Percentiles rank a stretch among this genome's conserved stretches.
phyloP scores from a whole-genome alignment of 2,329 filamentous ascomycete genomes.

The Chaetomiaceae sp. region DNA sequence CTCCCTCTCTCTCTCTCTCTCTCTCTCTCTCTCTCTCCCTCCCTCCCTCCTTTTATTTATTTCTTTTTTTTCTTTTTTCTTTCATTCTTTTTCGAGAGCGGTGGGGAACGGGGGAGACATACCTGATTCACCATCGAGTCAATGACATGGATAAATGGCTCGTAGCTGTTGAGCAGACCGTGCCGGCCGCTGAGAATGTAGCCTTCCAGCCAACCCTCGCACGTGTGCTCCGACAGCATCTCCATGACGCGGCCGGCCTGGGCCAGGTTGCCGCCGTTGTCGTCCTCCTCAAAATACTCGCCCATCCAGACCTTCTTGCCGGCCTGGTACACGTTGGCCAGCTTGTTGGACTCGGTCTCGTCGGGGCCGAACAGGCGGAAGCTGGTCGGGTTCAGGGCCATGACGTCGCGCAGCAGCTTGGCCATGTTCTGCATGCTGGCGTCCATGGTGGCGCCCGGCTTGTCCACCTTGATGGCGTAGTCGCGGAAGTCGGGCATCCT shows the following conservation, averaged over 20 bases:
- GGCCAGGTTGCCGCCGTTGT: conserved; percentile 68
- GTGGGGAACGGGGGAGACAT: background rate
- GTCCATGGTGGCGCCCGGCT: conserved; percentile 51
- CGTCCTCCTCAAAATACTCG: conserved; percentile 72
- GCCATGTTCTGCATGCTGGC: conserved; percentile 69
- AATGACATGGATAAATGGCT: conserved; percentile 78
- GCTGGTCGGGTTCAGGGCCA: conserved; percentile 58
- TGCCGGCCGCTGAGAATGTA: conserved; percentile 72
- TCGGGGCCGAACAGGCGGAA: conserved; percentile 78
- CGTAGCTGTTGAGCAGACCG: conserved; percentile 74
- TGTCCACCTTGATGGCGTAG: conserved; percentile 60
- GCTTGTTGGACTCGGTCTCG: conserved; percentile 78
- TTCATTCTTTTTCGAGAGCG: no score
- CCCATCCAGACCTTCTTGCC: conserved; percentile 79
- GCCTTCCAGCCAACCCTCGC: conserved; percentile 76
- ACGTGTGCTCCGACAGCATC: conserved; percentile 77
- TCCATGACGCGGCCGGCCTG: conserved; percentile 72
- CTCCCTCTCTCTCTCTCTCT: no score
- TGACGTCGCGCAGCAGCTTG: conserved; percentile 61
- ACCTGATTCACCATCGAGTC: conserved; percentile 84
- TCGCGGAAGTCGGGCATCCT: conserved; percentile 65
- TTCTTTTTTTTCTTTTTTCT: no score
- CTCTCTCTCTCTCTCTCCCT: no score
- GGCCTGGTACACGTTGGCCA: conserved; percentile 64
- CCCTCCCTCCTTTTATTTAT: no score